phyloP scores from a whole-genome alignment of 441 rosid genomes.

The Lepidium campestre region DNA sequence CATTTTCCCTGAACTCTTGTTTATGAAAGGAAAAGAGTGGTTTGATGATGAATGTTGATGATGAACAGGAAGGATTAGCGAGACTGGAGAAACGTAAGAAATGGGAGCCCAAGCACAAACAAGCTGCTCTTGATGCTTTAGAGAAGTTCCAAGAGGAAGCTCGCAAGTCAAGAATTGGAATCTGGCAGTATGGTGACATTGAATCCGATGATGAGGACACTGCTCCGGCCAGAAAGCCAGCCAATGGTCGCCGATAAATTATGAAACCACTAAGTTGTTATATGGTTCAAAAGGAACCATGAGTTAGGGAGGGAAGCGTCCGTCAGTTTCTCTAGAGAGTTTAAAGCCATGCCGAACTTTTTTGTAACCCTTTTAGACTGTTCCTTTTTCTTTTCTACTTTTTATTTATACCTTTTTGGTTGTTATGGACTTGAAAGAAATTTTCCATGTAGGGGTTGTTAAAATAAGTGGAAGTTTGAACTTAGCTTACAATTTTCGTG shows the following conservation, averaged over 20 bases:
- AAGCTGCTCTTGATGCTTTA: conserved; percentile 60
- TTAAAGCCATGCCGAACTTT: background rate
- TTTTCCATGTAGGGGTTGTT: background rate
- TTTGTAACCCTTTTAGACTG: conserved; percentile 18
- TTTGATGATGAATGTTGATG: background rate
- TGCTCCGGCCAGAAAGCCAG: conserved; percentile 49
- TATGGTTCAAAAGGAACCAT: conserved; percentile 17
- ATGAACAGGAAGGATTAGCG: conserved; percentile 79
- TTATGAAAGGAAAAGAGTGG: background rate
- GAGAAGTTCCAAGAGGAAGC: conserved; percentile 88
- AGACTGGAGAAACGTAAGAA: conserved; percentile 78
- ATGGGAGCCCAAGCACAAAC: conserved; percentile 70
- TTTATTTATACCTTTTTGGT: background rate
- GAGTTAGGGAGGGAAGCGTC: conserved; percentile 2
- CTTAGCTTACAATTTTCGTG: conserved; percentile 3
- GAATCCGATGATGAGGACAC: conserved; percentile 88
- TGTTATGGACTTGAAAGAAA: background rate
- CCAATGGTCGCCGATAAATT: conserved; percentile 45
- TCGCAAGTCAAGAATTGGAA: conserved; percentile 56
- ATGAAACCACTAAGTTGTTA: background rate
- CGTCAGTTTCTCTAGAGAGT: conserved; percentile 1
- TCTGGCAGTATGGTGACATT: conserved; percentile 92
- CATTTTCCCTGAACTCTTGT: background rate
- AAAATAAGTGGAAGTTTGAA: conserved; percentile 19
- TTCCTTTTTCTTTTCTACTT: background rate